Percentiles rank a stretch among this genome's conserved stretches.
Conservation (phyloP, 352 stramenopile species). For the Plasmopara halstedii region DNA sequence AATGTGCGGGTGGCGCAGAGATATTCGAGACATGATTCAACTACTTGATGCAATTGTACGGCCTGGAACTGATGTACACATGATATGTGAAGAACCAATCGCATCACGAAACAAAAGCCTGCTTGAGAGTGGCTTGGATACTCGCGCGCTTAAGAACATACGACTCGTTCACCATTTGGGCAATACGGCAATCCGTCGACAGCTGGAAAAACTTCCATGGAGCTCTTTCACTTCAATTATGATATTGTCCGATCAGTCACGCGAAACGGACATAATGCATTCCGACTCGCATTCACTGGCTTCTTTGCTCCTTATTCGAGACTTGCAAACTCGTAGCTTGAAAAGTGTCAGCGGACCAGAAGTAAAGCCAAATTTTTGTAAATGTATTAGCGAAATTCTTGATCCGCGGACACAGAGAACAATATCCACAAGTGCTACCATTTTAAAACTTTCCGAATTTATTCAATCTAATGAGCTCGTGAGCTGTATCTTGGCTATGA, state of each 20-base stretch:
- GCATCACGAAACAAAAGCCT: conserved; percentile 57
- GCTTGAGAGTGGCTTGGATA: conserved; percentile 47
- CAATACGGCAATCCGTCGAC: conserved; percentile 73
- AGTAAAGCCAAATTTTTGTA: conserved; percentile 29
- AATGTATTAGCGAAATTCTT: conserved; percentile 82
- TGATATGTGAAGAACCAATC: conserved; percentile 73
- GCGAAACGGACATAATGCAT: conserved; percentile 77
- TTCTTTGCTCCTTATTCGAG: conserved; percentile 76
- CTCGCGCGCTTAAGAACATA: conserved; percentile 43
- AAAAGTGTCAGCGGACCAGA: neutral
- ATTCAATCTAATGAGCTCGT: conserved; percentile 87
- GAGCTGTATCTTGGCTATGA: conserved; percentile 82
- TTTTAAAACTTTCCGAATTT: conserved; percentile 75
- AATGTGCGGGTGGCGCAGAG: conserved; percentile 84
- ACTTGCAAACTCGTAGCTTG: conserved; percentile 38
- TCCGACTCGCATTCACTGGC: conserved; percentile 83
- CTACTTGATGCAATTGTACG: conserved; percentile 68
- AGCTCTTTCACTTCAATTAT: conserved; percentile 74
- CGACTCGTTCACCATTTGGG: conserved; percentile 59
- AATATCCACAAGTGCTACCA: conserved; percentile 63
- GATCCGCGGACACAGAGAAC: conserved; percentile 81
- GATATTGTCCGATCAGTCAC: conserved; percentile 67
- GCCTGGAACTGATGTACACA: conserved; percentile 58
- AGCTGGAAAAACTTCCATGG: conserved; percentile 55
- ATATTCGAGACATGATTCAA: conserved; percentile 86